These are phyloP conservation scores for Aquilaria yunnanensis DNA, from an alignment of 345 rosid genomes.

Conservation along the genomic window DNA sequence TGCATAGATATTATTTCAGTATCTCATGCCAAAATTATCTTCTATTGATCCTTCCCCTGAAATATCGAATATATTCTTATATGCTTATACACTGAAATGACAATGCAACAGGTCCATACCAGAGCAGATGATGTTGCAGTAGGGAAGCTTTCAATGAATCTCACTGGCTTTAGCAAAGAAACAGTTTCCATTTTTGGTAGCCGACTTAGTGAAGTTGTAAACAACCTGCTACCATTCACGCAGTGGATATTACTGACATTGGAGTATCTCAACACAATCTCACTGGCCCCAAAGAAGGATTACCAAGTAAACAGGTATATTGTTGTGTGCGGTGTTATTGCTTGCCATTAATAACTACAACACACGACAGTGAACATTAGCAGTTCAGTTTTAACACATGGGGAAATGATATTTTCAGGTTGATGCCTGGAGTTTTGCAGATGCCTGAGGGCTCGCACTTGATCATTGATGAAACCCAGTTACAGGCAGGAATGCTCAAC, in stretches of 20 bases:
- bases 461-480: constrained; percentile 69
- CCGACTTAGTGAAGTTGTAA: constrained; percentile 35
- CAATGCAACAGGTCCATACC: constrained; percentile 54
- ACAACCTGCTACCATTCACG: constrained; percentile 71
- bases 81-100: no score
- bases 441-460: constrained; percentile 77
- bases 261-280: constrained; percentile 58
- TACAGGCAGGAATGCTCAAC: constrained; percentile 73
- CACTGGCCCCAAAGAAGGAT: constrained; percentile 81
- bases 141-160: constrained; percentile 83
- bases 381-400: constrained; percentile 5
- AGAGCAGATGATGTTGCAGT: constrained; percentile 78
- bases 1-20: not conserved
- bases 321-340: not conserved
- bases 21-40: not conserved
- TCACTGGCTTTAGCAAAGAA: constrained; percentile 60
- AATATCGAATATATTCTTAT: not conserved
- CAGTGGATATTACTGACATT: constrained; percentile 53
- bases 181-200: constrained; percentile 55
- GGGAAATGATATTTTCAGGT: constrained; percentile 29
- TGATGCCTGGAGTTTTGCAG: constrained; percentile 71
- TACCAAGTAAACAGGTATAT: constrained; percentile 59
- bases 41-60: not conserved
- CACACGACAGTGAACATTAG: not conserved
- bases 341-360: constrained; percentile 2